These are phyloP conservation scores for Huntiella decipiens DNA, from an alignment of 2,329 filamentous ascomycete genomes.

Conservation along the genomic window DNA sequence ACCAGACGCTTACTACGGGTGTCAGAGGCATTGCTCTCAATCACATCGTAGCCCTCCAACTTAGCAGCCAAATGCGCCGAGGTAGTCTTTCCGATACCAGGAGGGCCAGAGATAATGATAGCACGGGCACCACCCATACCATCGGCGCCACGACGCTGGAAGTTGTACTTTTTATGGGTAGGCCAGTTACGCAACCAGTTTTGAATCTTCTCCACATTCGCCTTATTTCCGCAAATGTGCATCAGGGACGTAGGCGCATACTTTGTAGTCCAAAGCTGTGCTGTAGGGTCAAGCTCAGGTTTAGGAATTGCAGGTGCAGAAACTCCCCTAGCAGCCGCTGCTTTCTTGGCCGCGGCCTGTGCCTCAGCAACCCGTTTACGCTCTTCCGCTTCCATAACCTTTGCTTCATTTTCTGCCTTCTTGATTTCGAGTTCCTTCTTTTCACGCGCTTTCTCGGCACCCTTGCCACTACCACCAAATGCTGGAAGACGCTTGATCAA, in stretches of 20 bases:
- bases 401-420: conserved; percentile 61
- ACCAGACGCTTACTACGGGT: conserved; percentile 90
- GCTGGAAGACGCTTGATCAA: conserved; percentile 66
- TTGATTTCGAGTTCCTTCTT: conserved; percentile 74
- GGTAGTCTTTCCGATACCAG: conserved; percentile 94
- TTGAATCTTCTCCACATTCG: conserved; percentile 73
- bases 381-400: conserved; percentile 73
- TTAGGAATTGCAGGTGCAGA: conserved; percentile 23
- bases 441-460: conserved; percentile 65
- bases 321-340: conserved; percentile 18
- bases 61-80: conserved; percentile 88
- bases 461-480: conserved; percentile 72
- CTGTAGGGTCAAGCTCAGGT: conserved; percentile 26
- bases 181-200: conserved; percentile 71
- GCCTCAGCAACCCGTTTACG: conserved; percentile 33
- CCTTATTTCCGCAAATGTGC: conserved; percentile 93
- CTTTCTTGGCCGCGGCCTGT: conserved; percentile 29
- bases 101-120: conserved; percentile 89
- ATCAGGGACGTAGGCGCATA: conserved; percentile 72
- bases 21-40: conserved; percentile 93
- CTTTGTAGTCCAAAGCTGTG: conserved; percentile 79
- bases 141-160: conserved; percentile 67
- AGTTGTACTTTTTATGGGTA: conserved; percentile 58
- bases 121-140: conserved; percentile 68
- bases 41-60: conserved; percentile 76